Base-by-base conservation (phyloP, 2,329 filamentous ascomycete genomes). In the Monilinia aucupariae region DNA sequence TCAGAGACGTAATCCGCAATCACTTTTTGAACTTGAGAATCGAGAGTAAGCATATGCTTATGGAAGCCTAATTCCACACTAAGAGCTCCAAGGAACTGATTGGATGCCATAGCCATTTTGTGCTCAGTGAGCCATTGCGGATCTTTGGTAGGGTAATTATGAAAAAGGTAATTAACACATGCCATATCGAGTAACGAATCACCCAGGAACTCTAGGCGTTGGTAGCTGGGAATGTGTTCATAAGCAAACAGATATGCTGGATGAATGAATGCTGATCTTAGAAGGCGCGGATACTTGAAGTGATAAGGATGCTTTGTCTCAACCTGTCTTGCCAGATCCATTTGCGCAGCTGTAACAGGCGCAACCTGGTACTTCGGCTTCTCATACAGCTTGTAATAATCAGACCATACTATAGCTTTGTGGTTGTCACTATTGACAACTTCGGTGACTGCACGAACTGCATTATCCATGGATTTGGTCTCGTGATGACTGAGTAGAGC, bases 81-180 rank as follows among this genome's bases (percentile, higher is more conserved):
- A 3, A 97, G 79, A 22, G 87, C 90, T 1, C 90, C 91, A 1
- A 97, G 81, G 72, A 97, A 99, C 65, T 92, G 92, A 77, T 99
- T 99, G 60, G 91, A 94, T 0, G 94, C 92, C 90, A 99, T 97
- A n/a, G 92, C 91, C 87, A 96, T 97, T 77, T 97, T 97, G 80
- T 97, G 93, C 76, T 97, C 94, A 0, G 94, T 97, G 64, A 99
- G 80, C 93, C 93, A 97, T 74, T 97, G 92, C 0, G 94, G 93
- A 71, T 96, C 92, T 64, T 88, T 90, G 59, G 84, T 79, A 0
- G 92, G 91, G 69, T 89, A 91, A 4, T 80, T 81, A 68, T 86
- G 82, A 76, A 91, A 97, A 4, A 99, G 81, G 69, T 90, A 86
- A 69, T 92, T 89, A 61, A 97, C 87, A 70, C 88, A 91, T 13